Conservation (phyloP, 208 protist species). For the Wallacemonas sp. region DNA sequence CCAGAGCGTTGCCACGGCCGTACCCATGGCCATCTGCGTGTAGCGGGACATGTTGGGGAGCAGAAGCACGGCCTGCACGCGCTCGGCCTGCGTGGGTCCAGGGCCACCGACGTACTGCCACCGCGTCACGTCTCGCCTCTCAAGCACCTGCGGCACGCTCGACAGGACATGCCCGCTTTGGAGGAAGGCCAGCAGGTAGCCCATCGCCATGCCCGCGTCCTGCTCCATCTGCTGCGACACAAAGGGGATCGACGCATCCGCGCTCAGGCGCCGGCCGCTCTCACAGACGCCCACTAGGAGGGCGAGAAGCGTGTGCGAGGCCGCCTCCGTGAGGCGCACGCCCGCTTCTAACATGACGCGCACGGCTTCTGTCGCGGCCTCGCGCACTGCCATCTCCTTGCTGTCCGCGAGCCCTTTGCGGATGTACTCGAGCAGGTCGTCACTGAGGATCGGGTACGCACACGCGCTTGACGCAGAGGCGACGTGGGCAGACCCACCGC, state of each 20-base stretch:
- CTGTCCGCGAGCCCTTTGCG: slow-evolving; percentile 24
- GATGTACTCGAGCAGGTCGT: slow-evolving; percentile 44
- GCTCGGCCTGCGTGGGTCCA: slow-evolving; percentile 37
- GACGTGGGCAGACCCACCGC: background rate
- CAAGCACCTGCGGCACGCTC: slow-evolving; percentile 22
- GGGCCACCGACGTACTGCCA: slow-evolving; percentile 57
- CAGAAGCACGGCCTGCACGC: slow-evolving; percentile 47
- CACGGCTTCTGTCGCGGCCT: slow-evolving; percentile 33
- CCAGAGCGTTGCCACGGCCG: slow-evolving; percentile 47
- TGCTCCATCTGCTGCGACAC: slow-evolving; percentile 26
- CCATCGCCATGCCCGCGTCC: slow-evolving; percentile 42
- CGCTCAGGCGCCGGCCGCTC: background rate
- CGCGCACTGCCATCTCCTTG: slow-evolving; percentile 26
- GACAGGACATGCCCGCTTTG: slow-evolving; percentile 35
- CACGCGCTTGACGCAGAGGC: slow-evolving; percentile 1
- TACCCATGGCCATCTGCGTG: slow-evolving; percentile 39
- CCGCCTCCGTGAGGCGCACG: slow-evolving; percentile 3
- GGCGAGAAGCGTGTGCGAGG: slow-evolving; percentile 23
- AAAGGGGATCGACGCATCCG: background rate
- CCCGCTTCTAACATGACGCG: slow-evolving; percentile 34
- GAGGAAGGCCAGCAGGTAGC: slow-evolving; percentile 43
- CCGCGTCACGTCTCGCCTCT: slow-evolving; percentile 15
- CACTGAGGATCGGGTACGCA: slow-evolving; percentile 17
- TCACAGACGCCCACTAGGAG: slow-evolving; percentile 14
- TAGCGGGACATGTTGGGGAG: slow-evolving; percentile 38